Evolutionary conservation across 2,329 filamentous ascomycete species (phyloP).

Genomic region (Botrytis medusae): DNA sequence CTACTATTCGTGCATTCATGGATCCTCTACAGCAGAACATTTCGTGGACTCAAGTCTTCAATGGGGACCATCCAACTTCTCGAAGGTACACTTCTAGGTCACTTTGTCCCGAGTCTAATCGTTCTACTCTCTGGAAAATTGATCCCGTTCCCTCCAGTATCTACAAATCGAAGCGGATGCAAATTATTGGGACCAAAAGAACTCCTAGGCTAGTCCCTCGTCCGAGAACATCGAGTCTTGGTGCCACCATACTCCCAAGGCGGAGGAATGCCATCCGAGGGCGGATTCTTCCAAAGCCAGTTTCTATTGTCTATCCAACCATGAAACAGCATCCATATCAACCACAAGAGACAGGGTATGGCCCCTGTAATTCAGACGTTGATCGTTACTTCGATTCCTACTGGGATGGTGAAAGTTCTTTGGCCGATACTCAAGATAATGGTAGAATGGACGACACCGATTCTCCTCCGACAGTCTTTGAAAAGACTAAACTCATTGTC

Average conservation of each 20-base stretch:
- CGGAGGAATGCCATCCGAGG: conserved; percentile 15
- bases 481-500: not conserved
- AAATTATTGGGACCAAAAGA: not conserved
- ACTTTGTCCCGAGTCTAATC: not conserved
- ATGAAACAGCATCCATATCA: not conserved
- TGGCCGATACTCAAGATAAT: not conserved
- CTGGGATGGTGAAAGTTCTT: not conserved
- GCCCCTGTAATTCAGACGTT: not conserved
- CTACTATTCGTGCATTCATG: not conserved
- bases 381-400: not conserved
- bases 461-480: not conserved
- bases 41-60: not conserved
- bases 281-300: conserved; percentile 2
- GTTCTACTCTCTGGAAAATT: conserved; percentile 2
- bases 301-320: not conserved
- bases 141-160: conserved; percentile 7
- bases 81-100: conserved; percentile 1
- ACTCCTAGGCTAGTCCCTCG: conserved; percentile 1
- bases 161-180: conserved; percentile 1
- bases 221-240: conserved; percentile 10
- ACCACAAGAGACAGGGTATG: not conserved
- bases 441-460: not conserved
- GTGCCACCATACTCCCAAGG: conserved; percentile 1
- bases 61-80: not conserved
- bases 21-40: not conserved